Evolutionary conservation across 192 early-diverging fungal species (phyloP), one percentile per base, ranked within the genome.

Genomic region (Gryganskiella cystojenkinii): DNA sequence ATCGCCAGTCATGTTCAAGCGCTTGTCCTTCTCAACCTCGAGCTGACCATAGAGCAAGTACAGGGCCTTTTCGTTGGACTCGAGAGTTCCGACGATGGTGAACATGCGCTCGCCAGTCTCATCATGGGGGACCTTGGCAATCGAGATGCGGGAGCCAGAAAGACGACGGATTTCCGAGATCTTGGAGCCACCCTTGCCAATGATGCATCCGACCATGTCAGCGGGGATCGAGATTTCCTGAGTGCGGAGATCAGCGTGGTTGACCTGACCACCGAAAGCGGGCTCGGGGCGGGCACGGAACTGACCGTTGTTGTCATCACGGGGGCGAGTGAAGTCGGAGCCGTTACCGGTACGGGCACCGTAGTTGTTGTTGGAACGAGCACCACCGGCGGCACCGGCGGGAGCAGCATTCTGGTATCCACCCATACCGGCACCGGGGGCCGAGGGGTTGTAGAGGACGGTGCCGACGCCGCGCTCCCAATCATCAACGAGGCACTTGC

Each of bases 191-290:
- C 87, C 90, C 82, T 96, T 96, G 64, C 97, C 97, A 81, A 99
- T 99, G 74, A 99, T 95, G 70, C 95, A 95, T 30, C 97, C 97
- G 51, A 96, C 96, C 92, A 98, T 93, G 78, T 96, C 95, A 75
- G 90, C 90, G 20, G 97, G 95, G 61, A 99, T 95, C 53, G 89
- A 90, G 70, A 98, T 95, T 67, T 96, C 90, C 75, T 95, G 92
- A 27, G 89, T 93, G 71, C 92, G 90, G 70, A 88, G 84, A 72
- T 89, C 87, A 55, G 83, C 53, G 27, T 50, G 65, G 58, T 58
- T 69, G 45, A 33, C 61, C 27, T 17, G n/a, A 31, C 45, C 35
- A 20, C 73, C 61, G 28, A 78, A 78, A 7, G 61, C 66, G 0
- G 19, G 40, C 31, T 78, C 74, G 24, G 73, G 35, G 47, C 74